A percentile compares a stretch with the other conserved stretches of the same genome.
phyloP scores from a whole-genome alignment of 768 basidiomycete species.

The Pseudohyphozyma bogoriensis region DNA sequence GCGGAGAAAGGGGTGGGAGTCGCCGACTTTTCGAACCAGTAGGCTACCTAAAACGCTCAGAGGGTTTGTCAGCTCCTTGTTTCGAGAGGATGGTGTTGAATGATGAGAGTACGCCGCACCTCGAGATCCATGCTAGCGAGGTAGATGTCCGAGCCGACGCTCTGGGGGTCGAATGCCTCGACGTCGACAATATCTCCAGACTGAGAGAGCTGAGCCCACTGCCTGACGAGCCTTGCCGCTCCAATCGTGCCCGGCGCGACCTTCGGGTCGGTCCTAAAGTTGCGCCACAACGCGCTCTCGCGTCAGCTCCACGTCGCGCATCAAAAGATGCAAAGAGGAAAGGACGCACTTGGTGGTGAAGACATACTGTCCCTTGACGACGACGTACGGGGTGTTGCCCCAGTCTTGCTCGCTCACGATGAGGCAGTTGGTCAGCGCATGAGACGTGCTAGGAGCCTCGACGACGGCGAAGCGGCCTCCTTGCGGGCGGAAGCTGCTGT shows the following conservation, averaged over 20 bases:
- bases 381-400: slow-evolving; percentile 57
- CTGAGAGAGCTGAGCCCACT: slow-evolving; percentile 80
- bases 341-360: slow-evolving; percentile 58
- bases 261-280: slow-evolving; percentile 41
- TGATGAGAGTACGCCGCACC: slow-evolving; percentile 33
- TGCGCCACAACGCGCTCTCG: background rate
- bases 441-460: slow-evolving; percentile 21
- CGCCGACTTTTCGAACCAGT: slow-evolving; percentile 40
- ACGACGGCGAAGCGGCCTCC: slow-evolving; percentile 18
- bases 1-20: slow-evolving; percentile 60
- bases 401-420: slow-evolving; percentile 74
- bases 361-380: slow-evolving; percentile 61
- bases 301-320: background rate
- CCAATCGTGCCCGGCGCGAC: slow-evolving; percentile 61
- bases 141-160: slow-evolving; percentile 44
- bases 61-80: slow-evolving; percentile 44
- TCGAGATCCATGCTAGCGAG: slow-evolving; percentile 73
- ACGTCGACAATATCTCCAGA: slow-evolving; percentile 66
- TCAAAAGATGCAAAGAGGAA: background rate
- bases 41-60: slow-evolving; percentile 41
- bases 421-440: slow-evolving; percentile 66
- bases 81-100: background rate
- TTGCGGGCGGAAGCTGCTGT: background rate
- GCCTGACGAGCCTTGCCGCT: slow-evolving; percentile 65
- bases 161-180: slow-evolving; percentile 47